Evolutionary conservation across 2,329 filamentous ascomycete genomes (phyloP), one percentile per base, ranked within the genome.

Genomic region (Sarocladium oryzae): DNA sequence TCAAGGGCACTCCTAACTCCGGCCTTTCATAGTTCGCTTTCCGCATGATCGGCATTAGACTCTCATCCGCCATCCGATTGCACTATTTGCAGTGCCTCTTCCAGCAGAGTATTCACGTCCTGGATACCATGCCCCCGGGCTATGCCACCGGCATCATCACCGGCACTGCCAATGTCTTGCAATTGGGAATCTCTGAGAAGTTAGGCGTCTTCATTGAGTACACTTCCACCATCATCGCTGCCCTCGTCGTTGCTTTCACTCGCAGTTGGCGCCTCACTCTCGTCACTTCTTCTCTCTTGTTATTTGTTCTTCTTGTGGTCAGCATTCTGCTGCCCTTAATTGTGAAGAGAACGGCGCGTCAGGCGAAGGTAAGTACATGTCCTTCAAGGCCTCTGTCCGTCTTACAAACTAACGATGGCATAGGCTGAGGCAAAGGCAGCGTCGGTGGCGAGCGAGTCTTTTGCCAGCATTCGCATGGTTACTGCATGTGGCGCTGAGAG

Each of bases 21-120:
- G 10, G 5, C 28, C 13, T 18, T 28, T 21, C 23, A 4, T 18
- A 78, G 74, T 79, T 83, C 58, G 69, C 71, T 33, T 82, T 82
- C 56, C 78, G 81, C 20, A 76, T 84, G 63, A 79, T 82, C 53
- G 80, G 80, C 21, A 78, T 84, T 52, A 74, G 80, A 26, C 72
- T 84, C 56, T 84, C 81, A 5, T 78, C 81, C 2, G 78, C 74
- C 15, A 73, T 85, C 46, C 74, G 86, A 24, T 73, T 84, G 28
- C 74, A 82, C 56, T 89, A 87, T 57, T 71, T 90, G 13, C 72
- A 76, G 43, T 72, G 74, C 35, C 74, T 88, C 4, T 81, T 90
- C 48, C 69, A 71, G 2, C 83, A 88, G 63, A 80, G 82, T 46
- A 77, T 88, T 41, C 79, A 84, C 54, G 81, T 84, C 33, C 79